These are phyloP conservation scores for Ascodesmis nigricans DNA, from an alignment of 495 filamentous ascomycete species.

Conservation along the genomic window DNA sequence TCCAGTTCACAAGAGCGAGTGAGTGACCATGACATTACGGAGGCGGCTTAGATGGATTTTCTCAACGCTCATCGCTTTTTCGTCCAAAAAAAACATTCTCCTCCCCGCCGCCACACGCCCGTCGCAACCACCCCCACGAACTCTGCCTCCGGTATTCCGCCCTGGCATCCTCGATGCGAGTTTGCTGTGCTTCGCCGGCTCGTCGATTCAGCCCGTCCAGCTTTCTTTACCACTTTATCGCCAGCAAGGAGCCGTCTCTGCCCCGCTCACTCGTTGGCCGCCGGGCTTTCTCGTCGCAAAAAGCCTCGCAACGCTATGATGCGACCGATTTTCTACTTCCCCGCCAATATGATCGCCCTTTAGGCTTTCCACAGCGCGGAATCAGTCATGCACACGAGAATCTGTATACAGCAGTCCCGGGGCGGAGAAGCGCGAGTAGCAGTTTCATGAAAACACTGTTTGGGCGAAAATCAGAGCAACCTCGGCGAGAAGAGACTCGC, in stretches of 20 bases:
- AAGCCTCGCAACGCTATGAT: not conserved
- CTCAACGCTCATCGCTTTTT: not conserved
- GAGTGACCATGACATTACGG: no score
- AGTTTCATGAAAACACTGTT: constrained; percentile 14
- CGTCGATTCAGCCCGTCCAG: constrained; percentile 3
- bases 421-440: constrained; percentile 8
- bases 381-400: no score
- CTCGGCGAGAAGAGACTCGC: constrained; percentile 11
- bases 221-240: constrained; percentile 1
- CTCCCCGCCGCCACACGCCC: not conserved
- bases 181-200: constrained; percentile 10
- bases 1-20: no score
- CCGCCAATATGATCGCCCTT: no score
- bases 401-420: constrained; percentile 2
- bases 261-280: not conserved
- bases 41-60: not conserved
- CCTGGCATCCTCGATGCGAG: no score
- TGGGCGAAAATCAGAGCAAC: constrained; percentile 10
- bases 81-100: not conserved
- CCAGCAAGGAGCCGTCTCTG: not conserved
- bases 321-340: no score
- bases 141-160: no score
- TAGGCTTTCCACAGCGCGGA: not conserved
- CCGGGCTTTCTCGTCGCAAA: not conserved
- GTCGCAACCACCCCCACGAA: no score